Percentiles rank a stretch among this genome's conserved stretches.
Conservation (phyloP, 345 rosid genomes). For the Orychophragmus violaceus region DNA sequence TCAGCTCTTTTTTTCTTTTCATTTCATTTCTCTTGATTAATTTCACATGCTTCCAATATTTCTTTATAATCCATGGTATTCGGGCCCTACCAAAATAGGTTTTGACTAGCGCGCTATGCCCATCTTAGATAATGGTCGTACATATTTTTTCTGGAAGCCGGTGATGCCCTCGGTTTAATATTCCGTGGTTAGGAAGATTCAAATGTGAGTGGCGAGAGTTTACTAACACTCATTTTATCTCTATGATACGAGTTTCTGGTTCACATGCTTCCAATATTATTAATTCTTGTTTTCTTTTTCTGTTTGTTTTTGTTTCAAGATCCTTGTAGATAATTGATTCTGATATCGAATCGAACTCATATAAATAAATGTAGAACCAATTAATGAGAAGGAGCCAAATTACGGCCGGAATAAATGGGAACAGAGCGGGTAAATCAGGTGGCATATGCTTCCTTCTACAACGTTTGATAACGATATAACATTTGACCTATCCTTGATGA, state of each 20-base stretch:
- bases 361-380: not conserved
- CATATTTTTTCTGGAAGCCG: too few relatives aligned
- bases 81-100: too few relatives aligned
- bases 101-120: too few relatives aligned
- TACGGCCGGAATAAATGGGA: constrained; percentile 27
- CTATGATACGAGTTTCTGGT: too few relatives aligned
- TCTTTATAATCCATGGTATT: too few relatives aligned
- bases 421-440: constrained; percentile 20
- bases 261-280: not conserved
- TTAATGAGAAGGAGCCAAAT: not conserved
- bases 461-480: constrained; percentile 23
- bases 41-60: not conserved
- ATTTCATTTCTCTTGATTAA: not conserved
- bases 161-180: too few relatives aligned
- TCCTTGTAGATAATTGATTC: not conserved
- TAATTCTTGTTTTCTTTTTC: not conserved
- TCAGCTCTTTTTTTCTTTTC: too few relatives aligned
- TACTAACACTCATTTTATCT: too few relatives aligned
- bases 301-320: not conserved
- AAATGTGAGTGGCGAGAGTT: too few relatives aligned
- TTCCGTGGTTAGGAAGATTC: too few relatives aligned
- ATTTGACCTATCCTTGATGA: constrained; percentile 19
- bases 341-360: not conserved
- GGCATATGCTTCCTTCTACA: not conserved
- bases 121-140: too few relatives aligned